Conservation (phyloP, 1,139 yeast genomes). For the Yamadazyma triangularis region DNA sequence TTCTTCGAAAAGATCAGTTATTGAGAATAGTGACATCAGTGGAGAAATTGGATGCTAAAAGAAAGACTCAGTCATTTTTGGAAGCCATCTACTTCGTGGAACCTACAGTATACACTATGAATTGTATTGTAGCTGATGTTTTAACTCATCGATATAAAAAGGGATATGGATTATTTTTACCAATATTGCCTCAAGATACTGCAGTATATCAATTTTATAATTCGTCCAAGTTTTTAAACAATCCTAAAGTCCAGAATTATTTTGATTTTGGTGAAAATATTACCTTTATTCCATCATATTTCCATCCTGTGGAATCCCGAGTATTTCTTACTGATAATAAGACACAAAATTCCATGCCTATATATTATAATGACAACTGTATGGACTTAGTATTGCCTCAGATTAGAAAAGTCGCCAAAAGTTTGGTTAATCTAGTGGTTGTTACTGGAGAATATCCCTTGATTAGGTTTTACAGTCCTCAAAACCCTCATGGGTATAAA, state of each 20-base stretch:
- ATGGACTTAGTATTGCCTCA: slow-evolving; percentile 56
- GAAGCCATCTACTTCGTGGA: slow-evolving; percentile 42
- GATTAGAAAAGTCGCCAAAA: slow-evolving; percentile 53
- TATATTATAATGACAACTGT: slow-evolving; percentile 69
- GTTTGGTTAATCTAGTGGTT: slow-evolving; percentile 68
- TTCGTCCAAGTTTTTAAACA: slow-evolving; percentile 24
- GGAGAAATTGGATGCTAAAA: slow-evolving; percentile 32
- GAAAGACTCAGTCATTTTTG: slow-evolving; percentile 34
- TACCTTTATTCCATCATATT: slow-evolving; percentile 21
- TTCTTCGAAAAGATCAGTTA: slow-evolving; percentile 33
- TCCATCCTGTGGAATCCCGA: slow-evolving; percentile 34
- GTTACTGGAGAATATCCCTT: slow-evolving; percentile 86
- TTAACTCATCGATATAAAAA: slow-evolving; percentile 32
- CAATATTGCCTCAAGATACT: slow-evolving; percentile 22
- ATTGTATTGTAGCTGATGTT: slow-evolving; percentile 41
- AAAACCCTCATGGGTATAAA: slow-evolving; percentile 35
- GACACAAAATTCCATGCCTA: slow-evolving; percentile 60
- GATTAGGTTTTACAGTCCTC: slow-evolving; percentile 64
- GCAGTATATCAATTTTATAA: slow-evolving; percentile 22
- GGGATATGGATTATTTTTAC: slow-evolving; percentile 38
- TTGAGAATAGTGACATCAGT: slow-evolving; percentile 40
- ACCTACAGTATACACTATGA: slow-evolving; percentile 32
- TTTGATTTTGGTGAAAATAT: slow-evolving; percentile 27
- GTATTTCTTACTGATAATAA: slow-evolving; percentile 35
- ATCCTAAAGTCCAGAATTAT: slow-evolving; percentile 27